Percentiles rank a stretch among this genome's conserved stretches.
Conservation (phyloP, 345 rosid genomes). For the Trapa bicornis region DNA sequence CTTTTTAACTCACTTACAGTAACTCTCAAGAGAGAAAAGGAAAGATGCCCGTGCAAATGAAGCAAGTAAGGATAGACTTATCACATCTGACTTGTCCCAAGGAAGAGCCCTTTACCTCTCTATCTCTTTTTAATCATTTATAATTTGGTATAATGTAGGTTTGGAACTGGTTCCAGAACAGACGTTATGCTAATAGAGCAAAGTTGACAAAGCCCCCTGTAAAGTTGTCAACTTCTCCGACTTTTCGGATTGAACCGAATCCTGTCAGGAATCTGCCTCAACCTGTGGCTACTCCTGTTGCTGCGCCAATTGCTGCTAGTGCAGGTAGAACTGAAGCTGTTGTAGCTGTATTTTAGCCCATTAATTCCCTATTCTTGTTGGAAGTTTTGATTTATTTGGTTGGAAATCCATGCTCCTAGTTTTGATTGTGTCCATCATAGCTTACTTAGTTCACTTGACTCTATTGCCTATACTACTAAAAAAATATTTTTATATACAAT, state of each 20-base stretch:
- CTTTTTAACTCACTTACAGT: no score
- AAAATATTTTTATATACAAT: neutral
- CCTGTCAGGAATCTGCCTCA: constrained; percentile 50
- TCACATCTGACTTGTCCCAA: no score
- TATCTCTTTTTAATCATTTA: no score
- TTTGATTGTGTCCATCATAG: neutral
- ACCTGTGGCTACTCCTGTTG: constrained; percentile 39
- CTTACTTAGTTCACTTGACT: neutral
- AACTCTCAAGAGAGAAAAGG: no score
- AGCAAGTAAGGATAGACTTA: no score
- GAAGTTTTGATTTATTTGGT: no score
- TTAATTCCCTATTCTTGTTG: no score
- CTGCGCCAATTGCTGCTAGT: constrained; percentile 36
- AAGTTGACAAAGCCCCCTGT: constrained; percentile 67
- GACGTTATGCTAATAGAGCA: constrained; percentile 27
- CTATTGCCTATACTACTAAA: neutral
- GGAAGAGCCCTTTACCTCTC: no score
- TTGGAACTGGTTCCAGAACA: no score
- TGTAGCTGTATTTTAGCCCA: neutral
- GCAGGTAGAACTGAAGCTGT: constrained; percentile 29
- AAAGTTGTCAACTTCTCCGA: constrained; percentile 59
- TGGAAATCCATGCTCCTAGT: neutral
- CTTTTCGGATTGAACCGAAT: constrained; percentile 51
- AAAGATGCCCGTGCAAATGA: no score
- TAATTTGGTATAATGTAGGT: no score